Evolutionary conservation across 2,329 filamentous ascomycete genomes (phyloP).

Genomic region (Septoria linicola): DNA sequence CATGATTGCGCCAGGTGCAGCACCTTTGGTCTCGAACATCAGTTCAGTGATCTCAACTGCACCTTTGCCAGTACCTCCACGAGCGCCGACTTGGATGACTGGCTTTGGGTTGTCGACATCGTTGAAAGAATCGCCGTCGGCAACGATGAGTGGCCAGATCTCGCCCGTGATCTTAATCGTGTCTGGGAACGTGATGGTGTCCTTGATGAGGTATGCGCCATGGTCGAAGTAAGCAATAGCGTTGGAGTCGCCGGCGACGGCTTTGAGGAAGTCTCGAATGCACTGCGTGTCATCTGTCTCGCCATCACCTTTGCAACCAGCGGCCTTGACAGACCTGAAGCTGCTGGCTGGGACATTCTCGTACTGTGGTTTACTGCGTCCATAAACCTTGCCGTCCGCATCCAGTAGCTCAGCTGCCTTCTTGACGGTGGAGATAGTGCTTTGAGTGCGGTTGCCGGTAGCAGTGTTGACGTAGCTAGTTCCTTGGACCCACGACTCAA

Average conservation of each 20-base stretch:
- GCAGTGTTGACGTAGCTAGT: slow-evolving; percentile 62
- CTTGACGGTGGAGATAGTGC: slow-evolving; percentile 11
- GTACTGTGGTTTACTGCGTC: slow-evolving; percentile 88
- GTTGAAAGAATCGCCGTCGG: slow-evolving; percentile 69
- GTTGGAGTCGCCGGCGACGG: slow-evolving; percentile 56
- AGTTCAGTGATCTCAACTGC: slow-evolving; percentile 84
- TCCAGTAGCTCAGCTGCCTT: slow-evolving; percentile 64
- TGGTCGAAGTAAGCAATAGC: slow-evolving; percentile 63
- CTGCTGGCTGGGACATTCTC: slow-evolving; percentile 62
- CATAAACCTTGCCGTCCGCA: slow-evolving; percentile 67
- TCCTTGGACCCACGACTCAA: slow-evolving; percentile 77
- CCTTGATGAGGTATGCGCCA: slow-evolving; percentile 61
- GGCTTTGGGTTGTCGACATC: slow-evolving; percentile 73
- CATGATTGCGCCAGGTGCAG: slow-evolving; percentile 82
- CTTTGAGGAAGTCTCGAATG: slow-evolving; percentile 76
- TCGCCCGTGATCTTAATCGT: slow-evolving; percentile 82
- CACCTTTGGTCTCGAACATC: slow-evolving; percentile 78
- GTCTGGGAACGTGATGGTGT: slow-evolving; percentile 58
- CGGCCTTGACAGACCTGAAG: slow-evolving; percentile 80
- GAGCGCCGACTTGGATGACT: slow-evolving; percentile 80
- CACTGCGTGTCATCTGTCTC: slow-evolving; percentile 80
- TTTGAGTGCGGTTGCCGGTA: slow-evolving; percentile 32
- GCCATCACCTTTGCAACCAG: slow-evolving; percentile 84
- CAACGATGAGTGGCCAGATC: slow-evolving; percentile 88
- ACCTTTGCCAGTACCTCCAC: slow-evolving; percentile 65